Percentiles rank a stretch among this genome's conserved stretches.
Evolutionary conservation across 352 stramenopile species (phyloP).

Genomic region (Phytophthora ramorum): DNA sequence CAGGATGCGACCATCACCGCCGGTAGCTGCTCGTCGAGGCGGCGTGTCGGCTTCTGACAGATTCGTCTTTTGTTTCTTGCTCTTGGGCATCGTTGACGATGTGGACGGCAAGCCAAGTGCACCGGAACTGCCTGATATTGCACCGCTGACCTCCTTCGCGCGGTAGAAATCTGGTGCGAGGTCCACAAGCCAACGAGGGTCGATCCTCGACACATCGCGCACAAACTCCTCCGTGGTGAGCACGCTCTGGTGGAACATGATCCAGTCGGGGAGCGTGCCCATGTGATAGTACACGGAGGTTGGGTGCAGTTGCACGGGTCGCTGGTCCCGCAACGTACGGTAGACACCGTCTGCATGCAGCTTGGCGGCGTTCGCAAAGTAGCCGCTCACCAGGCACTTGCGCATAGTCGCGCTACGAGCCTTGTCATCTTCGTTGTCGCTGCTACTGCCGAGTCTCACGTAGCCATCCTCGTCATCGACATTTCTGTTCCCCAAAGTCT

Average conservation of each 20-base stretch:
- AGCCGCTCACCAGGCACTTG: slow-evolving; percentile 76
- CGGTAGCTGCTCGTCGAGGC: slow-evolving; percentile 28
- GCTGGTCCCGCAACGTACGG: slow-evolving; percentile 71
- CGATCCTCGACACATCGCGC: slow-evolving; percentile 71
- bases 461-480: slow-evolving; percentile 20
- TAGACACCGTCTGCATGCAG: slow-evolving; percentile 91
- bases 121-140: slow-evolving; percentile 72
- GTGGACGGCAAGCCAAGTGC: slow-evolving; percentile 66
- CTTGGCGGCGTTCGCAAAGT: slow-evolving; percentile 97
- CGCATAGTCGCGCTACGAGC: slow-evolving; percentile 43
- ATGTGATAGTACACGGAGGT: slow-evolving; percentile 81
- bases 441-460: slow-evolving; percentile 3
- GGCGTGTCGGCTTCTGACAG: slow-evolving; percentile 19
- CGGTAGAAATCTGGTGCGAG: slow-evolving; percentile 79
- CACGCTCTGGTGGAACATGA: slow-evolving; percentile 99
- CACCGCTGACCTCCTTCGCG: slow-evolving; percentile 71
- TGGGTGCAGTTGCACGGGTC: slow-evolving; percentile 76
- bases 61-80: slow-evolving; percentile 36
- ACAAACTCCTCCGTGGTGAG: slow-evolving; percentile 97
- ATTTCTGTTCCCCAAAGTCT: slow-evolving; percentile 16
- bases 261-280: slow-evolving; percentile 94
- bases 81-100: slow-evolving; percentile 6
- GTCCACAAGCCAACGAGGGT: slow-evolving; percentile 76
- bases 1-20: slow-evolving; percentile 64
- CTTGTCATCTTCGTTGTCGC: slow-evolving; percentile 32